These are phyloP conservation scores for Gnaphalium uliginosum DNA, from an alignment of 129 eudicot genomes.

Conservation along the genomic window DNA sequence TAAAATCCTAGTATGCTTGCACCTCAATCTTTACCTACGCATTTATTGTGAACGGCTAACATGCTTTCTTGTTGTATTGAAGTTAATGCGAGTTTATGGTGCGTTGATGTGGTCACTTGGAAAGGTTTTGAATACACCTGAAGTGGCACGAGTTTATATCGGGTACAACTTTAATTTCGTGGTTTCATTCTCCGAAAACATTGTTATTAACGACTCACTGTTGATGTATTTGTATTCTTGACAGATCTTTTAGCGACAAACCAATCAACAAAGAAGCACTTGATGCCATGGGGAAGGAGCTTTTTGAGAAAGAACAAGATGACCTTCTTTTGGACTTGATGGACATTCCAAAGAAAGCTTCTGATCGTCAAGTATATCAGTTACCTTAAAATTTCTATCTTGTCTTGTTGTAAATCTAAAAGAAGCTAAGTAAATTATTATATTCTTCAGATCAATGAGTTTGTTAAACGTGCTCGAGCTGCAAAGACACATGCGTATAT, in stretches of 20 bases:
- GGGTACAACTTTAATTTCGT: conserved; percentile 53
- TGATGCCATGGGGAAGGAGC: conserved; percentile 78
- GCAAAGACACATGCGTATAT: conserved; percentile 88
- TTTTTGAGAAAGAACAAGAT: conserved; percentile 88
- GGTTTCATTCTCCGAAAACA: too few relatives aligned
- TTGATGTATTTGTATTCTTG: conserved; percentile 5
- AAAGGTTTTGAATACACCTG: conserved; percentile 89
- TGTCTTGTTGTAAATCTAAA: neutral
- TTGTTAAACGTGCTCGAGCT: conserved; percentile 95
- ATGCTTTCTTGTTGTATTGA: conserved; percentile 6
- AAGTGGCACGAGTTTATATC: conserved; percentile 85
- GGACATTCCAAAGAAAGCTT: conserved; percentile 95
- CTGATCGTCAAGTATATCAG: conserved; percentile 80
- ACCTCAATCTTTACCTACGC: neutral
- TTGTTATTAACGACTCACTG: too few relatives aligned
- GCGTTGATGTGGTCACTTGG: conserved; percentile 99
- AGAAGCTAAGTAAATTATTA: neutral
- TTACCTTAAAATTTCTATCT: neutral
- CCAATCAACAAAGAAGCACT: conserved; percentile 59
- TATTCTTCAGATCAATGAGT: conserved; percentile 69
- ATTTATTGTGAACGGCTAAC: neutral
- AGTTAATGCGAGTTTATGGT: conserved; percentile 97
- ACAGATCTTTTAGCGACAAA: conserved; percentile 89
- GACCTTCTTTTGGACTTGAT: conserved; percentile 84
- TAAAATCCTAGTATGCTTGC: neutral